A percentile compares a stretch with the other conserved stretches of the same genome.
Conservation (phyloP, 805 yeast species). For the Ogataea pini region DNA sequence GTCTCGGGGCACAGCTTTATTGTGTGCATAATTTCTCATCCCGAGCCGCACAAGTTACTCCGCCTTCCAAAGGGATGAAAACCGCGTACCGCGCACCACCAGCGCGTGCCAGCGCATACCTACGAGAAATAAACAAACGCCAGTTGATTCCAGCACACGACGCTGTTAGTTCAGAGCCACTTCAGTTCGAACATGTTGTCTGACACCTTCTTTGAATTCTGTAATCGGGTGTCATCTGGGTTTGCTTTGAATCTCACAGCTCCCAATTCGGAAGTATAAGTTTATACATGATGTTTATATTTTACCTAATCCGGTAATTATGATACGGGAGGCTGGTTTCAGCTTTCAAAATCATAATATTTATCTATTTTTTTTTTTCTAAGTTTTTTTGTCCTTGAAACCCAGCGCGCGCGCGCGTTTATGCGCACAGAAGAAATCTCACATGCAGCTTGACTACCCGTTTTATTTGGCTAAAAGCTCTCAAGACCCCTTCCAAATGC, state of each 20-base stretch:
- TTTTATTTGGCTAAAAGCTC: too few relatives aligned
- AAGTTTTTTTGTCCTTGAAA: neutral
- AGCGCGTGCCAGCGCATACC: neutral
- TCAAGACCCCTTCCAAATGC: neutral
- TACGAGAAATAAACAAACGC: neutral
- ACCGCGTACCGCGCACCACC: conserved; percentile 1
- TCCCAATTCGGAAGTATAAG: neutral
- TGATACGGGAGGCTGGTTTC: conserved; percentile 22
- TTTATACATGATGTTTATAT: conserved; percentile 11
- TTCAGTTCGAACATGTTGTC: too few relatives aligned
- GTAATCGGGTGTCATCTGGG: too few relatives aligned
- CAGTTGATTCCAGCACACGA: too few relatives aligned
- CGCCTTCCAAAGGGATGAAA: conserved; percentile 3
- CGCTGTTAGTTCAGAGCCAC: too few relatives aligned
- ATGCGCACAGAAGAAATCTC: neutral
- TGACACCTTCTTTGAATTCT: too few relatives aligned
- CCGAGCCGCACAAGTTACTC: conserved; percentile 2
- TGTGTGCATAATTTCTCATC: neutral
- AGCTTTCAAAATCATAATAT: neutral
- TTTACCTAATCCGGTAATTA: conserved; percentile 18
- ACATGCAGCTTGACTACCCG: neutral
- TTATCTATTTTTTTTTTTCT: neutral
- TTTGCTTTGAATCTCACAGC: neutral
- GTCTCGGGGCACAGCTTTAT: neutral
- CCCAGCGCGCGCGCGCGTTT: conserved; percentile 2